Evolutionary conservation across 352 stramenopile genomes (phyloP), one percentile per base, ranked within the genome.

Genomic region (Phytopythium aichiense): DNA sequence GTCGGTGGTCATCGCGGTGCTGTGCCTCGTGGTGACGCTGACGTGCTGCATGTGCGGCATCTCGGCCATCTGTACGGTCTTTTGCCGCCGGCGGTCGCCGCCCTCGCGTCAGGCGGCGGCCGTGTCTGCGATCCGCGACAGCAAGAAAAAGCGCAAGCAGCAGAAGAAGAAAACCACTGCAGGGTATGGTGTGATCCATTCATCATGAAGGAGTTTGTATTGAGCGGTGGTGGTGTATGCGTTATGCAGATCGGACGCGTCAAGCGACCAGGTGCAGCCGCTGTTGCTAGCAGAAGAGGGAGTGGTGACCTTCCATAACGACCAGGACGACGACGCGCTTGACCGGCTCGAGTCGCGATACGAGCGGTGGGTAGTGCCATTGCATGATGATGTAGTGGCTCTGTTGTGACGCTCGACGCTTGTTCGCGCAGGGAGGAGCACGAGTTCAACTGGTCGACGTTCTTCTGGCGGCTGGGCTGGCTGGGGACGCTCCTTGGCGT

Each of bases 11-110:
- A 88, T 95, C 54, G 84, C 82, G 4, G 87, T 95, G 63, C 69
- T 95, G 23, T 92, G 81, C 57, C 68, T 95, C 1, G 76, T 95
- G 49, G 79, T 90, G 33, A 92, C 81, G 61, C 58, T 93, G n/a
- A 87, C 83, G 25, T 93, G 84, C 76, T 95, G 87, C 64, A 69
- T 87, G 23, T 92, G 84, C 60, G 84, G 84, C 58, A 72, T 92
- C 16, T 88, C 74, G 20, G 74, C 84, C 35, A 91, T 93, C 63
- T 93, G 79, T 60, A 88, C 84, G 15, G 77, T 91, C 18, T 93
- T 91, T 54, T 73, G 82, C 59, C 72, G 75, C 43, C 58, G 46
- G 20, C 72, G 68, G 31, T 54, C 50, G 42, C 52, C 68, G 18
- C 43, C 60, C 2, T 74, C 71, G 20, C 66, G 63, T 45, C 60